phyloP scores from a whole-genome alignment of 805 yeast genomes.

The Scheffersomyces coipomensis region DNA sequence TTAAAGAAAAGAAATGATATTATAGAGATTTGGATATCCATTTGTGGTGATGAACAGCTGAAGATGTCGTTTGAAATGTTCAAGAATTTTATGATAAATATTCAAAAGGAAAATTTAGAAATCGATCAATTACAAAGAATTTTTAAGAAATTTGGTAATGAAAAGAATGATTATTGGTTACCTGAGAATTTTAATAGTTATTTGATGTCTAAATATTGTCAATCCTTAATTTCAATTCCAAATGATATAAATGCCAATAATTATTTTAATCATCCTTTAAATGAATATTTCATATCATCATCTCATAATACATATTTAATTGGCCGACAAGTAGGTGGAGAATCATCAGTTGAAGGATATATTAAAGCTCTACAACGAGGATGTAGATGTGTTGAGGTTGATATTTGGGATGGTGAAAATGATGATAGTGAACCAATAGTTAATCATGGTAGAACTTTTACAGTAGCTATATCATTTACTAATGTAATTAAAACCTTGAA shows the following conservation, averaged over 20 bases:
- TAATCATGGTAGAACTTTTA: slow-evolving; percentile 84
- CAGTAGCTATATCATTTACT: slow-evolving; percentile 65
- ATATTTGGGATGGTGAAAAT: slow-evolving; percentile 73
- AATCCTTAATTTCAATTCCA: slow-evolving; percentile 12
- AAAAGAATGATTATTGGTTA: slow-evolving; percentile 19
- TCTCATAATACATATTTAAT: slow-evolving; percentile 91
- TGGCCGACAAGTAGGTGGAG: slow-evolving; percentile 87
- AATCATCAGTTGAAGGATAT: slow-evolving; percentile 87
- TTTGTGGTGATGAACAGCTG: slow-evolving; percentile 15
- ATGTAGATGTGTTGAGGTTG: slow-evolving; percentile 92
- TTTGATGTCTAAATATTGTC: slow-evolving; percentile 27
- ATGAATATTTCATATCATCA: slow-evolving; percentile 85
- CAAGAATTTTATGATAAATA: slow-evolving; percentile 38
- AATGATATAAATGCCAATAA: slow-evolving; percentile 6
- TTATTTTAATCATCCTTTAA: slow-evolving; percentile 55
- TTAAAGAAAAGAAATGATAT: slow-evolving; percentile 70
- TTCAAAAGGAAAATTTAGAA: slow-evolving; percentile 47
- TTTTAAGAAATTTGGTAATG: slow-evolving; percentile 23
- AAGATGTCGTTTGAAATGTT: slow-evolving; percentile 22
- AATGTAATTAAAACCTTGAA: slow-evolving; percentile 72
- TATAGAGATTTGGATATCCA: slow-evolving; percentile 41
- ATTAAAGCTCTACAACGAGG: slow-evolving; percentile 85
- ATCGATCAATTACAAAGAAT: slow-evolving; percentile 23
- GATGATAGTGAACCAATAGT: slow-evolving; percentile 69
- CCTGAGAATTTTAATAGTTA: slow-evolving; percentile 33